Conservation (phyloP, 768 basidiomycete genomes). For the Crassisporium funariophilum region DNA sequence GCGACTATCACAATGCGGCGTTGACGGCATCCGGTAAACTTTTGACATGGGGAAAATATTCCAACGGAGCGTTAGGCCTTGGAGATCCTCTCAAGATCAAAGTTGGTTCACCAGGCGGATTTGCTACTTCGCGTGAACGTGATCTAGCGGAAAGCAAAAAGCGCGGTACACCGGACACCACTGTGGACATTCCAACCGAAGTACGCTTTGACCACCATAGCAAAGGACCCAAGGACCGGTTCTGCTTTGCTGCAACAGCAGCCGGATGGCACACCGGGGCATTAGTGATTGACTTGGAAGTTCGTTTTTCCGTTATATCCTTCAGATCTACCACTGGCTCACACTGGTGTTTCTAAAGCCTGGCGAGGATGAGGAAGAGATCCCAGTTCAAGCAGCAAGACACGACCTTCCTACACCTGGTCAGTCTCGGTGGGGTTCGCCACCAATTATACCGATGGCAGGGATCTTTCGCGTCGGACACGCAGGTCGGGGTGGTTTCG, state of each 20-base stretch:
- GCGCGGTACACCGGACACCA: slow-evolving; percentile 38
- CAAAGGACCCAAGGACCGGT: slow-evolving; percentile 54
- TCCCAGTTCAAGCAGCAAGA: slow-evolving; percentile 23
- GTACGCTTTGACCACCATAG: slow-evolving; percentile 70
- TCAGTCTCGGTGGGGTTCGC: slow-evolving; percentile 18
- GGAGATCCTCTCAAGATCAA: slow-evolving; percentile 66
- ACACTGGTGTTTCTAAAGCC: slow-evolving; percentile 21
- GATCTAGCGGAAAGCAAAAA: slow-evolving; percentile 30
- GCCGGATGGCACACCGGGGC: slow-evolving; percentile 94
- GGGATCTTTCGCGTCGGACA: slow-evolving; percentile 58
- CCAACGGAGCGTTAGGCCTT: slow-evolving; percentile 81
- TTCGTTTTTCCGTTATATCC: slow-evolving; percentile 29
- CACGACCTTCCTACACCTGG: neutral
- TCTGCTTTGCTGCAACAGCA: slow-evolving; percentile 81
- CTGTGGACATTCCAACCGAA: slow-evolving; percentile 62
- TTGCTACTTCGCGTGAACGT: slow-evolving; percentile 38
- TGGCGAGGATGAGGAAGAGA: slow-evolving; percentile 39
- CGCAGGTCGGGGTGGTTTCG: slow-evolving; percentile 50
- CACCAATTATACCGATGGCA: slow-evolving; percentile 27
- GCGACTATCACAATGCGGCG: slow-evolving; percentile 92
- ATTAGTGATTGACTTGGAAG: slow-evolving; percentile 83
- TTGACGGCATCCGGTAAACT: slow-evolving; percentile 77
- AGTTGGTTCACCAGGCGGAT: slow-evolving; percentile 63
- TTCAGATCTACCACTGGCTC: slow-evolving; percentile 8
- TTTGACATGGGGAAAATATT: slow-evolving; percentile 80